Conservation (phyloP, 768 basidiomycete species). For the Russula virescens region DNA sequence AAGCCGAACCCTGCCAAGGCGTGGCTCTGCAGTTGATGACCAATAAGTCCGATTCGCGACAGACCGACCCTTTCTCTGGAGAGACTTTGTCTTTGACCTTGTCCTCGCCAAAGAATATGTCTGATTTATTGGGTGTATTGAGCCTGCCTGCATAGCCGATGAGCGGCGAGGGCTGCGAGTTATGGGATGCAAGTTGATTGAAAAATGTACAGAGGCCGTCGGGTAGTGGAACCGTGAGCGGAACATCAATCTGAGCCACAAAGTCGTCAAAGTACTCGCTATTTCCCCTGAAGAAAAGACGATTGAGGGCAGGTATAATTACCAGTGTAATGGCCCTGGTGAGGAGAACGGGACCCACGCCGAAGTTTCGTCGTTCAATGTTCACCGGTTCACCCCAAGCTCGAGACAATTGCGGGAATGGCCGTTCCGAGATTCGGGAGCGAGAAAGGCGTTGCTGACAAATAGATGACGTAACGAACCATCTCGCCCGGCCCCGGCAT, state of each 20-base stretch:
- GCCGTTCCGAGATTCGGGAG: too few relatives aligned
- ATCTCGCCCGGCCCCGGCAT: too few relatives aligned
- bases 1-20: not conserved
- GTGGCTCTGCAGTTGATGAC: not conserved
- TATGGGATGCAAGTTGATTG: not conserved
- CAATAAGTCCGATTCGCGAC: not conserved
- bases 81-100: not conserved
- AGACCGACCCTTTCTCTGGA: not conserved
- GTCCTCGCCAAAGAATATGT: not conserved
- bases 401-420: too few relatives aligned
- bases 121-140: too few relatives aligned
- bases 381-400: too few relatives aligned
- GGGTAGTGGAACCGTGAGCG: not conserved
- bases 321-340: too few relatives aligned
- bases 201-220: not conserved
- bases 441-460: too few relatives aligned
- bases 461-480: too few relatives aligned
- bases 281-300: not conserved
- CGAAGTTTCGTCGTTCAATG: too few relatives aligned
- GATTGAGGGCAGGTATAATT: not conserved
- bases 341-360: too few relatives aligned
- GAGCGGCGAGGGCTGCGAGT: not conserved
- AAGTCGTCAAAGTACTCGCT: constrained; percentile 2
- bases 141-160: not conserved
- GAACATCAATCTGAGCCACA: not conserved